A percentile compares a stretch with the other conserved stretches of the same genome.
Evolutionary conservation across 139 green algal genomes (phyloP).

Genomic region (Ettlia oleoabundans): DNA sequence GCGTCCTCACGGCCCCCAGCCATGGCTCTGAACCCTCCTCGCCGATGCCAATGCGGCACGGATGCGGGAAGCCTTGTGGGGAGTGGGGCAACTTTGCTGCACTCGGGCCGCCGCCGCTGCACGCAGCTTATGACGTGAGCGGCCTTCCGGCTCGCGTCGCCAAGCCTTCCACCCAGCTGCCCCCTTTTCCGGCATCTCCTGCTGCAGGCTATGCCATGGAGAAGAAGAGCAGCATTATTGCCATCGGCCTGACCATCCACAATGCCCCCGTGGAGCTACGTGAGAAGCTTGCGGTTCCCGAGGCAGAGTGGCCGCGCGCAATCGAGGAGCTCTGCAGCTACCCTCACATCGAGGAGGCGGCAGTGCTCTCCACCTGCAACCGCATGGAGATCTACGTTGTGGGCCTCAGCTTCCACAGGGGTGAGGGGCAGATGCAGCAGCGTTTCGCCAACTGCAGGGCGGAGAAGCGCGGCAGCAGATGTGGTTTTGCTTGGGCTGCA

Average conservation of each 20-base stretch:
- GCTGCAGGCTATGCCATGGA: conserved; percentile 88
- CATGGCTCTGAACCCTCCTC: no score
- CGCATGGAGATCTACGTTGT: conserved; percentile 99
- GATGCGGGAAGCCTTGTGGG: no score
- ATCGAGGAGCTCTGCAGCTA: conserved; percentile 93
- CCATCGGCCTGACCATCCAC: conserved; percentile 96
- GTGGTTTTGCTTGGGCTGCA: no score
- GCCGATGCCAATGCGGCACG: no score
- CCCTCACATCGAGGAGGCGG: conserved; percentile 98
- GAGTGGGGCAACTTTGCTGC: no score
- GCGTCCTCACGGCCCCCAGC: no score
- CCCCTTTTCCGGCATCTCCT: background rate
- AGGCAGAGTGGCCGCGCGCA: conserved; percentile 93
- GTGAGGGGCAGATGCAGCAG: conserved; percentile 3
- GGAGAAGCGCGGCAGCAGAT: no score
- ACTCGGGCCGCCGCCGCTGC: no score
- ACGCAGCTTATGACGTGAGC: no score
- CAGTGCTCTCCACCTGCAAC: conserved; percentile 98
- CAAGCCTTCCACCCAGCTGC: background rate
- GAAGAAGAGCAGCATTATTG: conserved; percentile 94
- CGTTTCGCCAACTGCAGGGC: background rate
- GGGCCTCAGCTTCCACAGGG: conserved; percentile 91
- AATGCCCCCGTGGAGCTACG: conserved; percentile 95
- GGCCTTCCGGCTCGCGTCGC: no score
- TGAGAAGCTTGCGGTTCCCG: conserved; percentile 97